Conservation (phyloP, 176 grass and related monocot genomes). For the Alopecurus myosuroides region DNA sequence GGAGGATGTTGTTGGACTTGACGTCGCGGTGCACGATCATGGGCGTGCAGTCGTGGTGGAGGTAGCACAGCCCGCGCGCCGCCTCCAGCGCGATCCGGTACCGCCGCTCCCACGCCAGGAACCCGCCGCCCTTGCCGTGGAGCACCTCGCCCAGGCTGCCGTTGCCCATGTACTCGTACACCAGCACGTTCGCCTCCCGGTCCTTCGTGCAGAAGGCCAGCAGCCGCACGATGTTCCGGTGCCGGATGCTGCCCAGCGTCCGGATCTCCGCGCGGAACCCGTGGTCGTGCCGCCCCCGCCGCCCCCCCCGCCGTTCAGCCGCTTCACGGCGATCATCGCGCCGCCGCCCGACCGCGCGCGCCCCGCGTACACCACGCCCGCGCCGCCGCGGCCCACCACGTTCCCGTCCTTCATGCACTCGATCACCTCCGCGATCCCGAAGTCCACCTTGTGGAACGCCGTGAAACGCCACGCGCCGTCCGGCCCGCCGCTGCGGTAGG, state of each 20-base stretch:
- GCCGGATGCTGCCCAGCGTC: constrained; percentile 83
- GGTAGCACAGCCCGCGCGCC: constrained; percentile 86
- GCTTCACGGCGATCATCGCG: constrained; percentile 84
- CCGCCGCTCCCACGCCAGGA: constrained; percentile 62
- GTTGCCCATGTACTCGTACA: constrained; percentile 96
- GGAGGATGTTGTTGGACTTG: constrained; percentile 97
- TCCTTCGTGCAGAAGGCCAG: constrained; percentile 63
- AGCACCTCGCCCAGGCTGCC: constrained; percentile 75
- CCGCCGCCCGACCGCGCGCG: constrained; percentile 23
- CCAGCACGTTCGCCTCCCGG: constrained; percentile 43
- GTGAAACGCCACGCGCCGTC: constrained; percentile 56
- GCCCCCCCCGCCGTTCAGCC: constrained; percentile 21
- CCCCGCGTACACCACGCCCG: constrained; percentile 71
- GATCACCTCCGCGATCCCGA: constrained; percentile 74
- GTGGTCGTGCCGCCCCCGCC: constrained; percentile 39
- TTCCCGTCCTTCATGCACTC: constrained; percentile 97
- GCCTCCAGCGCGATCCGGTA: constrained; percentile 79
- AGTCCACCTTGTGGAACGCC: constrained; percentile 85
- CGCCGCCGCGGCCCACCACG: constrained; percentile 86
- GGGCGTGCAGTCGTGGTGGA: constrained; percentile 87
- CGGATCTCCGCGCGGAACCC: constrained; percentile 86
- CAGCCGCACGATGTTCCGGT: constrained; percentile 93
- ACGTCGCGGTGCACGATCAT: constrained; percentile 96
- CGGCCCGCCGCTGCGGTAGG: background rate
- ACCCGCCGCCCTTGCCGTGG: constrained; percentile 66